A percentile compares a stretch with the other conserved stretches of the same genome.
phyloP scores from a whole-genome alignment of 2,329 filamentous ascomycete species.

The Bipolaris oryzae region DNA sequence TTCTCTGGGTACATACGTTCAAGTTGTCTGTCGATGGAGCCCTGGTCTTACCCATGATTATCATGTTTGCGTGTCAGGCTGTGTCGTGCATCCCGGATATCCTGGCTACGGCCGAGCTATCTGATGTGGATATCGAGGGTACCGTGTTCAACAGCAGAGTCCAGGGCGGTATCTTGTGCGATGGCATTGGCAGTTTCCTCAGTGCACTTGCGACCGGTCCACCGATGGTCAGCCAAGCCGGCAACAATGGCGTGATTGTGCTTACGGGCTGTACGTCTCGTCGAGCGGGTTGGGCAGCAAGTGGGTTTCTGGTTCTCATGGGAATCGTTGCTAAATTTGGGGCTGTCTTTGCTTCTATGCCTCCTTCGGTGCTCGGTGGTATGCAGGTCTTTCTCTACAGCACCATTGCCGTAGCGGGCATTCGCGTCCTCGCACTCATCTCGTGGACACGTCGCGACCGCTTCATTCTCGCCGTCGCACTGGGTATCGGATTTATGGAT shows the following conservation, averaged over 20 bases:
- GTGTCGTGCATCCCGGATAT: slow-evolving; percentile 48
- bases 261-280: slow-evolving; percentile 36
- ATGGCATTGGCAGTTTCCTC: slow-evolving; percentile 37
- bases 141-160: slow-evolving; percentile 35
- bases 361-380: slow-evolving; percentile 52
- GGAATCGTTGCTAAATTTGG: slow-evolving; percentile 39
- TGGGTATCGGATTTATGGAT: slow-evolving; percentile 45
- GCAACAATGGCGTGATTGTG: slow-evolving; percentile 40
- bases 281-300: slow-evolving; percentile 38
- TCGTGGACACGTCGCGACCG: slow-evolving; percentile 35
- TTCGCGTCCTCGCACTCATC: slow-evolving; percentile 36
- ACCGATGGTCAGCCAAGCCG: slow-evolving; percentile 38
- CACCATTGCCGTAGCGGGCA: slow-evolving; percentile 36
- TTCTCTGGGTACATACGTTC: slow-evolving; percentile 38
- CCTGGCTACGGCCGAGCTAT: slow-evolving; percentile 36
- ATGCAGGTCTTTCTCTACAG: slow-evolving; percentile 50
- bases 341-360: slow-evolving; percentile 38
- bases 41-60: slow-evolving; percentile 34
- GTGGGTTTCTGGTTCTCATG: slow-evolving; percentile 35
- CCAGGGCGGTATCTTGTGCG: slow-evolving; percentile 37
- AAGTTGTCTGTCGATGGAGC: slow-evolving; percentile 37
- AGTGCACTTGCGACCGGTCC: slow-evolving; percentile 34
- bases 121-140: slow-evolving; percentile 34
- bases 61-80: slow-evolving; percentile 40
- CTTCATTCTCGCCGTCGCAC: slow-evolving; percentile 35